Evolutionary conservation across 768 basidiomycete genomes (phyloP), one percentile per base, ranked within the genome.

Genomic region (Collybia sp.): DNA sequence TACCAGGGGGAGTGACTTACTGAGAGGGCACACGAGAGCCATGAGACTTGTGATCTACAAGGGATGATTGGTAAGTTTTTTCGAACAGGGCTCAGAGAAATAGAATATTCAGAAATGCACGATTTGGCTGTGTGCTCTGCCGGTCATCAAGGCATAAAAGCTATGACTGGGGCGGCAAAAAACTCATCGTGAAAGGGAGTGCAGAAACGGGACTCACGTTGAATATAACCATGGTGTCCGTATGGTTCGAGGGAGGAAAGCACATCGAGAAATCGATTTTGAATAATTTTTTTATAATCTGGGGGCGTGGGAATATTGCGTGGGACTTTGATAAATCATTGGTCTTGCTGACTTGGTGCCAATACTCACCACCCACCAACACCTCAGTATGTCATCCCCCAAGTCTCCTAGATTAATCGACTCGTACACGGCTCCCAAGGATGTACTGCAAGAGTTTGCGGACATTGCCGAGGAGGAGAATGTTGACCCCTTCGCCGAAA

Each of bases 401-500:
- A 68, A 68, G 51, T 80, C 81, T 53, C 80, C 80, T 49, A 80
- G 88, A 63, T 79, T 92, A 48, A 77, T 93, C 51, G 90, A 93
- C 76, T 90, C 89, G 43, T 95, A 84, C 65, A 93, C 93, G 50
- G 95, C 78, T 37, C 92, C 93, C 11, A 94, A 90, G 70, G 93
- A 98, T 48, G 75, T 98, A 43, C 77, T 98, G 34, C 80, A 92
- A 63, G 96, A 98, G 68, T 96, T 98, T 53, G 87, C 85, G 20
- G 85, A 93, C 46, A 79, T 94, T 62, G 93, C 91, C 12, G 94
- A 97, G 57, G 92, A 93, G 60, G 95, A 97, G 59, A 78, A 94
- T 66, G 65, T 88, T 59, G 90, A 94, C 63, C 90, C 89, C 16
- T 92, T 92, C 58, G 90, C 89, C 42, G 93, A 94, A 69, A 94